These are phyloP conservation scores for Cladosporium sp. DNA, from an alignment of 2,329 filamentous ascomycete genomes.

Conservation along the genomic window DNA sequence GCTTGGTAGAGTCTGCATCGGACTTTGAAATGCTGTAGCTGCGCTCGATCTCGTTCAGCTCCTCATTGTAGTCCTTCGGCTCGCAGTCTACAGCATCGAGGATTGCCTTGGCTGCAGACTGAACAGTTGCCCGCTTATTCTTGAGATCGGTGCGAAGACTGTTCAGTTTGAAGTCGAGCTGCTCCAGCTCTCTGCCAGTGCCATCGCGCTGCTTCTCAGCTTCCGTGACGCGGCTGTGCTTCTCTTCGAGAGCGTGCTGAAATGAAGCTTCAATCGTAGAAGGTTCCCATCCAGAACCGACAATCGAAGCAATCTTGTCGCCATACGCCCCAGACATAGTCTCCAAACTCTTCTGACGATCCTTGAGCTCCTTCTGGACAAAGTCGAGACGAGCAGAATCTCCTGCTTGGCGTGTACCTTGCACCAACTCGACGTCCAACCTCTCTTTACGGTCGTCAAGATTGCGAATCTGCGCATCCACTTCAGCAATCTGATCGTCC, in stretches of 20 bases:
- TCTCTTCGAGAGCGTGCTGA: conserved; percentile 58
- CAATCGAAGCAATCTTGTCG: conserved; percentile 60
- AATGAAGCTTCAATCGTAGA: conserved; percentile 68
- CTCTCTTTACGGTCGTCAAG: conserved; percentile 69
- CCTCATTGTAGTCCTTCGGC: conserved; percentile 48
- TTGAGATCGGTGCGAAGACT: conserved; percentile 57
- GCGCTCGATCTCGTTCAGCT: conserved; percentile 49
- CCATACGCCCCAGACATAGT: conserved; percentile 73
- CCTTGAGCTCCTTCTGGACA: conserved; percentile 72
- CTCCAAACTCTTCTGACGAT: conserved; percentile 69
- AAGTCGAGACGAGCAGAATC: conserved; percentile 82
- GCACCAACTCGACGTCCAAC: conserved; percentile 74
- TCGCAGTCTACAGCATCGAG: conserved; percentile 53
- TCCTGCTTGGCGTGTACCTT: conserved; percentile 74
- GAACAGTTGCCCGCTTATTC: conserved; percentile 60
- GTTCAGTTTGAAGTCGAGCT: conserved; percentile 69
- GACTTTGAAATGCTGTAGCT: conserved; percentile 52
- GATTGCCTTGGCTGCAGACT: conserved; percentile 50
- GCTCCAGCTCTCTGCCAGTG: conserved; percentile 64
- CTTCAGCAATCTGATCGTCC: conserved; percentile 65
- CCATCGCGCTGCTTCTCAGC: conserved; percentile 68
- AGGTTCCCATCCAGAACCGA: conserved; percentile 66
- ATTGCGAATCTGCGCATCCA: conserved; percentile 61
- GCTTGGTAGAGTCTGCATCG: conserved; percentile 60
- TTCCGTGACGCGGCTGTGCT: conserved; percentile 56